These are phyloP conservation scores for Volvox reticuliferus DNA, from an alignment of 139 green algal genomes.

Conservation along the genomic window DNA sequence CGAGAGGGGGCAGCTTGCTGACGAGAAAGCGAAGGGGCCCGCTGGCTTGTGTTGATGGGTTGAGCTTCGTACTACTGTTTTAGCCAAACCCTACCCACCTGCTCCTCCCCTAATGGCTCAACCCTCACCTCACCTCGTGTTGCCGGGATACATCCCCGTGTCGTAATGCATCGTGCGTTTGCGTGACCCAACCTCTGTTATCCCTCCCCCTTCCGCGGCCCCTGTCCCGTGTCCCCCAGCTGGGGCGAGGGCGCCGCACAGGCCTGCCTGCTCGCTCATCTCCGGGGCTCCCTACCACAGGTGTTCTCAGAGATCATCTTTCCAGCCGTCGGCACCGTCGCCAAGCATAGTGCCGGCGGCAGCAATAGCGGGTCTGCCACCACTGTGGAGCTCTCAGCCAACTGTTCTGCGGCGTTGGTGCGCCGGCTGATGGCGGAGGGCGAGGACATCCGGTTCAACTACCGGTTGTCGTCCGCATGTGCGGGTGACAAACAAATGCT, in stretches of 20 bases:
- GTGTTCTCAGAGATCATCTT: conserved; percentile 17
- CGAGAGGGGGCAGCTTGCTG: no score
- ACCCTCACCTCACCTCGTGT: no score
- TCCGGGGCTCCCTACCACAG: conserved; percentile 14
- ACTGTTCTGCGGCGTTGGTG: conserved; percentile 55
- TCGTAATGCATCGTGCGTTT: no score
- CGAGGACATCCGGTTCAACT: conserved; percentile 66
- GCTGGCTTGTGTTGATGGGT: no score
- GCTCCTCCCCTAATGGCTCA: no score
- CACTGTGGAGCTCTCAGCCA: conserved; percentile 19
- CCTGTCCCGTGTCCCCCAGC: conserved; percentile 2
- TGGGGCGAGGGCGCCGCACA: conserved; percentile 54
- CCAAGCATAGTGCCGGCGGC: neutral
- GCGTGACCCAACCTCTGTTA: neutral
- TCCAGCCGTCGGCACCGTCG: neutral
- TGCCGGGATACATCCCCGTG: no score
- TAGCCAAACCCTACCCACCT: no score
- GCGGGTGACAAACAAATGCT: conserved; percentile 54
- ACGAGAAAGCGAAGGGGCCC: no score
- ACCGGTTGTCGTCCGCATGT: conserved; percentile 51
- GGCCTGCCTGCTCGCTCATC: conserved; percentile 49
- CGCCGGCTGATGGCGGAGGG: conserved; percentile 59
- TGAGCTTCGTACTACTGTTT: no score
- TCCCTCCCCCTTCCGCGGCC: neutral
- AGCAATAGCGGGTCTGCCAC: no score